phyloP scores from a whole-genome alignment of 1,284 basidiomycete genomes.

The Cutaneotrichosporon arboriforme region DNA sequence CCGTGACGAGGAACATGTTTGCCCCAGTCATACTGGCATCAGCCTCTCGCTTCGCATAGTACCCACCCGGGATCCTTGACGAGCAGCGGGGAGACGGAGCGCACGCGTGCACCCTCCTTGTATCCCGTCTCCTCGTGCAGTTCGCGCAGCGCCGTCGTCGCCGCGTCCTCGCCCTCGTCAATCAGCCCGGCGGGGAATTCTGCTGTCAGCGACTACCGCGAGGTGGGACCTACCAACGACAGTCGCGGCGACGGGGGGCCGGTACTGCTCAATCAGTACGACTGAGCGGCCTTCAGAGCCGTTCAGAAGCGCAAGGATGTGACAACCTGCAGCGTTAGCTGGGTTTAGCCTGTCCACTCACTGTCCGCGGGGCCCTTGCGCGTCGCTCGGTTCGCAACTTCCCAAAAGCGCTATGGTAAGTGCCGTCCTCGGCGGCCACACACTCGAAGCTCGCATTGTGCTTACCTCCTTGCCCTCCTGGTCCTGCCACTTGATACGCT shows the following conservation, averaged over 20 bases:
- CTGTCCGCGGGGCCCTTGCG: constrained; percentile 73
- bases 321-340: constrained; percentile 55
- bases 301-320: constrained; percentile 72
- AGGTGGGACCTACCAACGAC: constrained; percentile 58
- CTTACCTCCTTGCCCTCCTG: constrained; percentile 64
- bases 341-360: constrained; percentile 34
- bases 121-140: constrained; percentile 88
- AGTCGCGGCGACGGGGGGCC: constrained; percentile 68
- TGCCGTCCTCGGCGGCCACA: background rate
- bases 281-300: constrained; percentile 57
- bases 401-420: constrained; percentile 66
- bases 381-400: constrained; percentile 74
- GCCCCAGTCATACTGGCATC: constrained; percentile 47
- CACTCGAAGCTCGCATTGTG: background rate
- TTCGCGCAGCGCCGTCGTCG: constrained; percentile 69
- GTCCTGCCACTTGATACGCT: constrained; percentile 63
- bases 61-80: constrained; percentile 64
- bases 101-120: constrained; percentile 49
- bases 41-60: background rate
- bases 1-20: constrained; percentile 51
- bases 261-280: constrained; percentile 80
- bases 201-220: constrained; percentile 32
- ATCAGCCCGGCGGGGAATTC: constrained; percentile 84
- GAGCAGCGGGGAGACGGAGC: constrained; percentile 63
- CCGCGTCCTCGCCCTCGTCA: constrained; percentile 70